Conservation (phyloP, 495 filamentous ascomycete genomes). For the Penicillium coffeae region DNA sequence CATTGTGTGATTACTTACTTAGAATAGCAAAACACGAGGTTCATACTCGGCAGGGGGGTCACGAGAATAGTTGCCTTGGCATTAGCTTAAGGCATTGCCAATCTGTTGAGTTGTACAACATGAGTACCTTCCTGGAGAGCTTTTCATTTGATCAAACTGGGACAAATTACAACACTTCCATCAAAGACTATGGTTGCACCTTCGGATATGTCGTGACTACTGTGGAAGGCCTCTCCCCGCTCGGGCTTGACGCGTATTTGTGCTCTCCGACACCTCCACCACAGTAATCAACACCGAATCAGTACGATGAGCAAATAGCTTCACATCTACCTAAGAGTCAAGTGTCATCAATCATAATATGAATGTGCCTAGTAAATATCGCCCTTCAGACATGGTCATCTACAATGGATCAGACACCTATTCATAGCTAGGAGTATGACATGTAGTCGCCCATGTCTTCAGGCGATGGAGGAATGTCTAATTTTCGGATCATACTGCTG, state of each 20-base stretch:
- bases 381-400: too few species aligned
- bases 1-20: background rate
- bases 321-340: too few species aligned
- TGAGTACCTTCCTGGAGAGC: constrained; percentile 9
- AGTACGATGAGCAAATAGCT: too few species aligned
- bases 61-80: constrained; percentile 5
- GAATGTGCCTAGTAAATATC: too few species aligned
- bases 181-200: background rate
- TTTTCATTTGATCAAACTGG: constrained; percentile 12
- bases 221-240: background rate
- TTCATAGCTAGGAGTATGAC: too few species aligned
- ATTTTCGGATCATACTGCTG: too few species aligned
- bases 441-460: background rate
- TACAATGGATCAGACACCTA: too few species aligned
- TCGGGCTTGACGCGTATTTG: constrained; percentile 11
- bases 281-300: too few species aligned
- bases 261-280: constrained; percentile 12
- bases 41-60: too few species aligned
- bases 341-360: too few species aligned
- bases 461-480: too few species aligned
- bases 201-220: constrained; percentile 6
- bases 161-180: constrained; percentile 8
- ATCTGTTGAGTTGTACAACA: constrained; percentile 9
- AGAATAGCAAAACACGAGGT: background rate
- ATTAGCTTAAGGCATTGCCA: background rate